Percentiles rank a stretch among this genome's conserved stretches.
Conservation (phyloP, 2,329 filamentous ascomycete species). For the Arthrobotrys musiformis region DNA sequence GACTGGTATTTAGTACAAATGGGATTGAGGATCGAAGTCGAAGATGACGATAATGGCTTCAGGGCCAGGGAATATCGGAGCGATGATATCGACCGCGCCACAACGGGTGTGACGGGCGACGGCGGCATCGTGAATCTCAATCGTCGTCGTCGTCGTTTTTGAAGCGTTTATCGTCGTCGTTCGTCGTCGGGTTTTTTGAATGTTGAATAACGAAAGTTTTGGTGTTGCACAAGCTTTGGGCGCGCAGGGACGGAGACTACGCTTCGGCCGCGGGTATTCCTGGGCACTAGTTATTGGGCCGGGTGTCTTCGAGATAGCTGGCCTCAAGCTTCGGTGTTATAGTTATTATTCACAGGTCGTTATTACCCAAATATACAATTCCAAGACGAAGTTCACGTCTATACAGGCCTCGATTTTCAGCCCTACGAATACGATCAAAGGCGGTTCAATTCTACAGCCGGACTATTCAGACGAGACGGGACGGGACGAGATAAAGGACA, state of each 20-base stretch:
- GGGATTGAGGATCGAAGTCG: conserved; percentile 24
- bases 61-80: conserved; percentile 20
- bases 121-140: conserved; percentile 7
- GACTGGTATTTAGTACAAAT: conserved; percentile 31
- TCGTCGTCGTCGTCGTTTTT: background rate
- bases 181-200: background rate
- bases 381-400: too few species aligned
- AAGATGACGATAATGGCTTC: background rate
- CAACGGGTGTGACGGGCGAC: conserved; percentile 32
- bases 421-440: background rate
- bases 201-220: conserved; percentile 22
- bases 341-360: background rate
- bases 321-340: conserved; percentile 27
- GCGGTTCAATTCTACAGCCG: background rate
- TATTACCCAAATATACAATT: too few species aligned
- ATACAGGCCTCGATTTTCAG: too few species aligned
- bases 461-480: too few species aligned
- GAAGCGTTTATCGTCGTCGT: background rate
- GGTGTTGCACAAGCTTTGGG: conserved; percentile 1
- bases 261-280: background rate
- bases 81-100: conserved; percentile 48
- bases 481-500: too few species aligned
- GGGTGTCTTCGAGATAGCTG: conserved; percentile 34
- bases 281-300: background rate
- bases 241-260: conserved; percentile 16